Percentiles rank a stretch among this genome's conserved stretches.
These are phyloP conservation scores for Phyllosticta capitalensis DNA, from an alignment of 2,329 filamentous ascomycete genomes.

Conservation along the genomic window DNA sequence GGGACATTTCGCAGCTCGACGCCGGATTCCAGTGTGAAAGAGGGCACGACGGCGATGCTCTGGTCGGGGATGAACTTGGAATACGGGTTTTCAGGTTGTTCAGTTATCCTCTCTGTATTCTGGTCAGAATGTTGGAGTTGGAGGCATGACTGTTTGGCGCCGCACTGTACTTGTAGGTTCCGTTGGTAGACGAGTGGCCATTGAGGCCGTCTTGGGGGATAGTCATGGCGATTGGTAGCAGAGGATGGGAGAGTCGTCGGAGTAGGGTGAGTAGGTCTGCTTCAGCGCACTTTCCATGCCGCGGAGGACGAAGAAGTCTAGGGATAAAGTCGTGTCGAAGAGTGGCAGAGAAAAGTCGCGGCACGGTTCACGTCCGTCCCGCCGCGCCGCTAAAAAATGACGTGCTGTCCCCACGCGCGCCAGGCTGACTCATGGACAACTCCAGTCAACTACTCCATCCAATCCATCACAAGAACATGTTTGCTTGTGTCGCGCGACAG, in stretches of 20 bases:
- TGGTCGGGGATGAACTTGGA: conserved; percentile 79
- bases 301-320: conserved; percentile 1
- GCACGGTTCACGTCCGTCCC: conserved; percentile 6
- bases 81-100: conserved; percentile 86
- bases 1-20: conserved; percentile 68
- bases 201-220: background rate
- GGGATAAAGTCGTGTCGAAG: conserved; percentile 1
- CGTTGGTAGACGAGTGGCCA: conserved; percentile 1
- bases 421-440: background rate
- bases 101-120: conserved; percentile 2
- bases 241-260: conserved; percentile 9
- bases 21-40: conserved; percentile 88
- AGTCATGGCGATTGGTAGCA: conserved; percentile 12
- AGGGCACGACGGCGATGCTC: conserved; percentile 73
- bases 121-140: background rate
- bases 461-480: too few species aligned
- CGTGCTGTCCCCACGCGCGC: conserved; percentile 1
- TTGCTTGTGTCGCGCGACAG: background rate
- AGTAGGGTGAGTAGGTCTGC: conserved; percentile 10
- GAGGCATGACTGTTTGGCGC: background rate
- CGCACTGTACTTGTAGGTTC: conserved; percentile 9
- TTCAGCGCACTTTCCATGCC: conserved; percentile 7
- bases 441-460: background rate
- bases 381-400: conserved; percentile 1
- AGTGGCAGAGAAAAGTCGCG: conserved; percentile 2